Base-by-base conservation (phyloP, 345 rosid genomes). In the Populus tremula region DNA sequence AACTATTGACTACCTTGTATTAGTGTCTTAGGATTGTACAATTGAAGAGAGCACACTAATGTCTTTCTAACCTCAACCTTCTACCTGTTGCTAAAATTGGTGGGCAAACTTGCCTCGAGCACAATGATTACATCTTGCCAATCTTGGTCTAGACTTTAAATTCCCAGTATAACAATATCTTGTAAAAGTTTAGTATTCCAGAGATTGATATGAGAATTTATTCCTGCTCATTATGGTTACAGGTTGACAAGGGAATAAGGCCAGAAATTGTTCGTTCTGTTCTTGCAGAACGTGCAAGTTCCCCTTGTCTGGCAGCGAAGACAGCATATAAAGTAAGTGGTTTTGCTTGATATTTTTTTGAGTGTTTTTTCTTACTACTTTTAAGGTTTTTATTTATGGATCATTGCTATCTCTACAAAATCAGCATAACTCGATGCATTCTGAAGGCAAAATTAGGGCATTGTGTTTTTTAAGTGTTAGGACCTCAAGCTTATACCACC, bases 261-360 rank as follows among this genome's bases (percentile, higher is more conserved):
- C 89, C 96, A 67, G 97, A 95, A 87, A 86, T 93, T 49, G 97
- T 95, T 73, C 94, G 98, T 74, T 89, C 98, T 80, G 88, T 91
- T 82, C 93, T 93, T 43, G 84, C 91, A 71, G 97, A 95, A 84
- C 97, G 96, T 69, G 94, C 88, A 62, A 89, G 85, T 67, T 59
- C 85, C 71, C 98, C 99, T 81, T 89, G 89, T 89, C 90, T 95
- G 20, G 99, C 99, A 17, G 91, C 97, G 53, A 90, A 85, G 69
- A 92, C 98, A 21, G 96, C 92, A 72, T 78, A 79, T 71, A 86
- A 89, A 88, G 99, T 95, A 85, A 86, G 84, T 80, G 81, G 21
- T 14, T 47, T 67, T 35, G 8, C 17, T 77, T 73, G 13, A n/a
- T 61, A 33, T 71, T 78, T 36, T 62, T 61, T 56, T 50, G 47